These are phyloP conservation scores for Tolypocladium amazonense DNA, from an alignment of 2,329 filamentous ascomycete species.

Conservation along the genomic window DNA sequence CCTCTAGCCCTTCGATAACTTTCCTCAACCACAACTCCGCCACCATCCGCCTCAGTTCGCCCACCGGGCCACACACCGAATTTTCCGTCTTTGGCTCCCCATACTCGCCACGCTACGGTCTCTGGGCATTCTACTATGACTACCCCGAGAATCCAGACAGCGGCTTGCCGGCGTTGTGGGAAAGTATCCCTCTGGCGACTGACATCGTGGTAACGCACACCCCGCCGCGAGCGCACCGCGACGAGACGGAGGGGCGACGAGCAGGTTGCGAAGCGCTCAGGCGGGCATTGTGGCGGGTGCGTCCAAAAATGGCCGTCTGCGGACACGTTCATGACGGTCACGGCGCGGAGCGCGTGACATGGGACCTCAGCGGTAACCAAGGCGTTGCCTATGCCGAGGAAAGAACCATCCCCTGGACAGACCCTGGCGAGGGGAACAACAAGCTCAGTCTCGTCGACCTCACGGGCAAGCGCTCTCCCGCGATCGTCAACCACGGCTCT, in stretches of 20 bases:
- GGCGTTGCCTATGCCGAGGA: constrained; percentile 34
- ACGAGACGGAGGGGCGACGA: constrained; percentile 30
- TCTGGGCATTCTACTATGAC: constrained; percentile 60
- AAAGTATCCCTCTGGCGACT: constrained; percentile 45
- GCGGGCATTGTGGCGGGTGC: constrained; percentile 45
- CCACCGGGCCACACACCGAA: constrained; percentile 42
- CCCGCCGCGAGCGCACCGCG: constrained; percentile 50
- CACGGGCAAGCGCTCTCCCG: constrained; percentile 29
- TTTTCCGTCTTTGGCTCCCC: constrained; percentile 66
- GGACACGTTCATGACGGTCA: constrained; percentile 63
- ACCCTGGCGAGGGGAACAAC: constrained; percentile 41
- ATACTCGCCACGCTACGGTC: constrained; percentile 42
- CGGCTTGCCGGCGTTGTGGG: constrained; percentile 38
- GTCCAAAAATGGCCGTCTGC: constrained; percentile 56
- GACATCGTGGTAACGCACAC: constrained; percentile 65
- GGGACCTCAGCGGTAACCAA: constrained; percentile 34
- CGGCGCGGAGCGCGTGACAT: constrained; percentile 51
- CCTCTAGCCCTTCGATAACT: constrained; percentile 42
- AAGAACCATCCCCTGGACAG: constrained; percentile 39
- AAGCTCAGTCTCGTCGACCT: constrained; percentile 56
- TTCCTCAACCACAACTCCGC: constrained; percentile 53
- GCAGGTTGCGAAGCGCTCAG: constrained; percentile 52
- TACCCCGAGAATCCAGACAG: constrained; percentile 6
- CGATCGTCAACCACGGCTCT: constrained; percentile 37
- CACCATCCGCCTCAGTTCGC: constrained; percentile 41